Percentiles rank a stretch among this genome's conserved stretches.
These are phyloP conservation scores for Fragaria nilgerrensis DNA, from an alignment of 306 rosid species.

Conservation along the genomic window DNA sequence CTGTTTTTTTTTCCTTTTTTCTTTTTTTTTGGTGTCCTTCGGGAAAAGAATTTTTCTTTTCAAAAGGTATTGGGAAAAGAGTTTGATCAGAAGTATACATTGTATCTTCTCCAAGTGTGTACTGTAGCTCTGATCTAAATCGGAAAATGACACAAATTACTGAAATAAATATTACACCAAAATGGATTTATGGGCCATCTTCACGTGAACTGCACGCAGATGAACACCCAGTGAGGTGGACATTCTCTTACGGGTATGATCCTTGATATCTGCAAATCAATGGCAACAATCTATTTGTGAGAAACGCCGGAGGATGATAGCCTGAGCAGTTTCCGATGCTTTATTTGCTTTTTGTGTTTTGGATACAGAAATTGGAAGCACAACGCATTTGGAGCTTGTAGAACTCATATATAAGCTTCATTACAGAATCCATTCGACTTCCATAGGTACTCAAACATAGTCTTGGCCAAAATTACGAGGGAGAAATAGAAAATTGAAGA, in stretches of 20 bases:
- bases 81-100: neutral
- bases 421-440: neutral
- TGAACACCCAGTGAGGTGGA: slow-evolving; percentile 20
- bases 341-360: too few species aligned
- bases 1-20: too few species aligned
- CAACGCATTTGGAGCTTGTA: neutral
- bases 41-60: too few species aligned
- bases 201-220: slow-evolving; percentile 35
- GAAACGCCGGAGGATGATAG: neutral
- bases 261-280: neutral
- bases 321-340: neutral
- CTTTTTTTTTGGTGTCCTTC: too few species aligned
- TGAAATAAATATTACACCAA: neutral
- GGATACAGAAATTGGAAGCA: too few species aligned
- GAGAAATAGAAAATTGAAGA: neutral
- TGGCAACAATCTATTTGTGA: neutral
- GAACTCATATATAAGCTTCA: neutral
- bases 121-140: neutral
- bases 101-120: neutral
- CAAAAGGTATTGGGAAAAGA: neutral
- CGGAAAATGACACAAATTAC: neutral
- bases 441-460: neutral
- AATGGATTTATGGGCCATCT: slow-evolving; percentile 24
- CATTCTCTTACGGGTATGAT: slow-evolving; percentile 14
- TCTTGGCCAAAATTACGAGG: neutral